Base-by-base conservation (phyloP, 1,284 basidiomycete species). In the Acaromyces ingoldii region DNA sequence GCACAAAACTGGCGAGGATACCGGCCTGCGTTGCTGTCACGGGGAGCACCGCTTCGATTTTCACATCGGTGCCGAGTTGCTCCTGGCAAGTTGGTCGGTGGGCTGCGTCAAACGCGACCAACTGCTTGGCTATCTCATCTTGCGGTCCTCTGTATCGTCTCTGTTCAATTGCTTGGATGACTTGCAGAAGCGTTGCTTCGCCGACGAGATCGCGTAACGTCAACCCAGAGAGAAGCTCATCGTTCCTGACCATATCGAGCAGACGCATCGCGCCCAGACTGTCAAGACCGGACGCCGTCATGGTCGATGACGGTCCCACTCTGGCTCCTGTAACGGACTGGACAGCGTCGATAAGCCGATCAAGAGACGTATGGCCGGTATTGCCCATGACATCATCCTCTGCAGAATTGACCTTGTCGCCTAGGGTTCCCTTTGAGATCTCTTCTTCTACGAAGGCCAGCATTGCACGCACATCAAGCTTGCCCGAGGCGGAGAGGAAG, bases 11-110 rank as follows among this genome's bases (percentile, higher is more conserved):
- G 6, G 55, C 51, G 7, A 57, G 40, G 39, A 57, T 57, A 22
- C 55, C 55, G 26, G 55, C 51, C 19, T 57, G 55, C n/a, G 55
- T 57, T 15, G 55, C 49, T 33, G 55, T 57, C 2, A 49, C 50
- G 3, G 55, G 55, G 6, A 49, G 26, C 6, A 53, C 21, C 9
- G 15, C 9, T 15, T 25, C 28, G 11, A 43, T 29, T 10, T 10
- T 17, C 1, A 34, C 33, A 13, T 17, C 33, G n/a, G n/a, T n/a
- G 1, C 33, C 13, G 21, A 40, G 41, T 26, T 9, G 10, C 24
- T 13, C 24, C 10, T 19, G 6, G 29, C 29, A 46, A 29, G 7
- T 11, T 26, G 7, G 7, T 13, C 44, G 31, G 22, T 36, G 44
- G 9, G 10, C 15, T 29, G 15, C 31, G 29, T 46, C 44, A 5